These are phyloP conservation scores for Graphilbum sp. DNA, from an alignment of 2,329 filamentous ascomycete species.

Conservation along the genomic window DNA sequence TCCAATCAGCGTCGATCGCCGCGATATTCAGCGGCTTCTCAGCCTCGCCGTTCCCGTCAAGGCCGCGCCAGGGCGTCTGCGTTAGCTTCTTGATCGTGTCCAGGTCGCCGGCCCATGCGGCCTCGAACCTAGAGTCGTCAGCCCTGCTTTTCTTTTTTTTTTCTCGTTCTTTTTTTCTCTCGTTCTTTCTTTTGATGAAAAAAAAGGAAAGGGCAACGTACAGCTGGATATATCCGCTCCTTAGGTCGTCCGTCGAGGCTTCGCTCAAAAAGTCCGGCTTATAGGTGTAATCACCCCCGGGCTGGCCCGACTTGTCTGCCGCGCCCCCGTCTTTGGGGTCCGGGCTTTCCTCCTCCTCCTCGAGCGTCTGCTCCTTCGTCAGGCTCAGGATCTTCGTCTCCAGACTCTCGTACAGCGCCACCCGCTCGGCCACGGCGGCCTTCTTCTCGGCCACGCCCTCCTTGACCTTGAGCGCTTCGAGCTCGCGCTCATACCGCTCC, in stretches of 20 bases:
- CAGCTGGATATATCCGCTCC: not conserved
- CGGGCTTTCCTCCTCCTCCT: slow-evolving; percentile 45
- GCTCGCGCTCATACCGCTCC: slow-evolving; percentile 4
- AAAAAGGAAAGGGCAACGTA: not conserved
- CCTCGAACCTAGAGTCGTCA: slow-evolving; percentile 40
- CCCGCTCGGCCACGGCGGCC: slow-evolving; percentile 31
- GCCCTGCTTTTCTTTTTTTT: no score
- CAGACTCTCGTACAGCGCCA: slow-evolving; percentile 36
- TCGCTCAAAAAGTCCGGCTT: slow-evolving; percentile 38
- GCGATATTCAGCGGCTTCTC: slow-evolving; percentile 49
- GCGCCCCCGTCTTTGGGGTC: no score
- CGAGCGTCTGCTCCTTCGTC: slow-evolving; percentile 52
- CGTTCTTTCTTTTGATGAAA: no score
- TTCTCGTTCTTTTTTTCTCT: no score
- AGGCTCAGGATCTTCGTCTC: slow-evolving; percentile 36
- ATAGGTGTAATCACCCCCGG: no score
- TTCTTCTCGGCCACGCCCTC: slow-evolving; percentile 35
- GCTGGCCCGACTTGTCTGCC: no score
- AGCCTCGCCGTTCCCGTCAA: slow-evolving; percentile 36
- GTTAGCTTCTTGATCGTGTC: slow-evolving; percentile 49
- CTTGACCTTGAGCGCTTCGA: slow-evolving; percentile 10
- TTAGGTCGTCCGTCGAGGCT: no score
- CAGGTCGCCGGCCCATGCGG: slow-evolving; percentile 55
- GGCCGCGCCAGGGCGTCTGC: slow-evolving; percentile 21
- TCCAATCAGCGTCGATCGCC: slow-evolving; percentile 30